These are phyloP conservation scores for Lophiotrema nucula DNA, from an alignment of 495 filamentous ascomycete genomes.

Conservation along the genomic window DNA sequence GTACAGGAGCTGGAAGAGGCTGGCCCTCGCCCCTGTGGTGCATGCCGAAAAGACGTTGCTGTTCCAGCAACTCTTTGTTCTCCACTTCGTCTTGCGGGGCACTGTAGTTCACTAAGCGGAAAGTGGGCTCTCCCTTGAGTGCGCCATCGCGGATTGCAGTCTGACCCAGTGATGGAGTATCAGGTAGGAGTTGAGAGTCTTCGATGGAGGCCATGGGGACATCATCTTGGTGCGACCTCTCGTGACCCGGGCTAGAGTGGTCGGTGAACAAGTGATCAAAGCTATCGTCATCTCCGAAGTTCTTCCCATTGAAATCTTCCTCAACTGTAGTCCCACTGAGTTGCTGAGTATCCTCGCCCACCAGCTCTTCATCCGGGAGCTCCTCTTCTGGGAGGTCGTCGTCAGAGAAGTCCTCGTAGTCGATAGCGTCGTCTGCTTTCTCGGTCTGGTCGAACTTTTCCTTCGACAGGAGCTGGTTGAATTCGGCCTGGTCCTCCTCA, in stretches of 20 bases:
- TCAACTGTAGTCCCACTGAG: constrained; percentile 38
- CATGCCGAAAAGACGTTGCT: constrained; percentile 31
- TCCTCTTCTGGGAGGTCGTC: constrained; percentile 71
- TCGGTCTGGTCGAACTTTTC: constrained; percentile 59
- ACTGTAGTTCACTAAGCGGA: constrained; percentile 37
- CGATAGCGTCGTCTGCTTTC: constrained; percentile 76
- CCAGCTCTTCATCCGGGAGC: constrained; percentile 37
- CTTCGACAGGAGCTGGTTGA: too few species aligned
- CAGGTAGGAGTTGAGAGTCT: background rate
- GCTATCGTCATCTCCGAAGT: constrained; percentile 27
- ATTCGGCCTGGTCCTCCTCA: too few species aligned
- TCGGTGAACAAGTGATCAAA: constrained; percentile 45
- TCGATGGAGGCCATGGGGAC: constrained; percentile 6
- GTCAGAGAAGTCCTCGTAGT: constrained; percentile 84
- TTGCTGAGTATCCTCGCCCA: constrained; percentile 13
- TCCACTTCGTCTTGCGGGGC: constrained; percentile 41
- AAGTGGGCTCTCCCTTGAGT: constrained; percentile 24
- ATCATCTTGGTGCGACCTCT: constrained; percentile 29
- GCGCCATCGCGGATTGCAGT: background rate
- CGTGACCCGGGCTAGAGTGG: constrained; percentile 47
- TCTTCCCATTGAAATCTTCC: constrained; percentile 12
- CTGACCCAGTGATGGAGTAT: background rate
- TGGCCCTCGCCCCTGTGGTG: constrained; percentile 6
- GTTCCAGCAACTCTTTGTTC: constrained; percentile 30
- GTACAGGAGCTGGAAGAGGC: constrained; percentile 53